Evolutionary conservation across 2,329 filamentous ascomycete genomes (phyloP).

Genomic region (Exutisphaerella laricina): DNA sequence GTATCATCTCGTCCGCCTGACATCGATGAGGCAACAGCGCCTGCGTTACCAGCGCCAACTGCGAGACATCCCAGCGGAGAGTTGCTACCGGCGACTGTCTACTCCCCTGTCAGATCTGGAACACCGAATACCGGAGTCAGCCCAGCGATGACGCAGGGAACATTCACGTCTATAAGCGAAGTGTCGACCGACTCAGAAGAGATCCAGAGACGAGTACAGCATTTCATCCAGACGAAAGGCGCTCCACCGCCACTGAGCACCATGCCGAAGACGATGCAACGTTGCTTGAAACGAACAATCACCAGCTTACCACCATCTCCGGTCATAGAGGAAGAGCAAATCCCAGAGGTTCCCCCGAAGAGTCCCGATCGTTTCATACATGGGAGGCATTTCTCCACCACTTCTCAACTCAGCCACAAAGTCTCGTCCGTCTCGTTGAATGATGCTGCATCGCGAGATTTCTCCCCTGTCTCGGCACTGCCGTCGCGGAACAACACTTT

Average conservation of each 20-base stretch:
- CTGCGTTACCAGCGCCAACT: not conserved
- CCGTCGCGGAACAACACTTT: constrained; percentile 7
- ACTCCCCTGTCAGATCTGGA: constrained; percentile 11
- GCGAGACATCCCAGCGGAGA: constrained; percentile 15
- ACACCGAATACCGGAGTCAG: constrained; percentile 6
- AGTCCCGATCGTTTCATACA: constrained; percentile 18
- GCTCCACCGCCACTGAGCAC: constrained; percentile 19
- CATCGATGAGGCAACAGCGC: not conserved
- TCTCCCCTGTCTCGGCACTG: constrained; percentile 15
- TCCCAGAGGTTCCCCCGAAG: constrained; percentile 14
- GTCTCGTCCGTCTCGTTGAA: constrained; percentile 15
- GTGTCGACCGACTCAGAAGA: constrained; percentile 1
- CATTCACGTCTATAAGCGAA: constrained; percentile 1
- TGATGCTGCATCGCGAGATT: constrained; percentile 10
- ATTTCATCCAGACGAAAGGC: constrained; percentile 22
- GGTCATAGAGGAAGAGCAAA: constrained; percentile 15
- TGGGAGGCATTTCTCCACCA: constrained; percentile 9
- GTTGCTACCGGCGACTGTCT: constrained; percentile 17
- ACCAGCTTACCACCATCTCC: constrained; percentile 18
- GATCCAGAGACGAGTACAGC: constrained; percentile 14
- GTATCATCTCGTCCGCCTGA: no score
- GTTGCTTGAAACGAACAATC: constrained; percentile 8
- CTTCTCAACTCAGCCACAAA: constrained; percentile 10
- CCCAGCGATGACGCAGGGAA: constrained; percentile 3
- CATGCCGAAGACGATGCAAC: constrained; percentile 17